Conservation (phyloP, 2,329 filamentous ascomycete genomes). For the Achaetomium macrosporum region DNA sequence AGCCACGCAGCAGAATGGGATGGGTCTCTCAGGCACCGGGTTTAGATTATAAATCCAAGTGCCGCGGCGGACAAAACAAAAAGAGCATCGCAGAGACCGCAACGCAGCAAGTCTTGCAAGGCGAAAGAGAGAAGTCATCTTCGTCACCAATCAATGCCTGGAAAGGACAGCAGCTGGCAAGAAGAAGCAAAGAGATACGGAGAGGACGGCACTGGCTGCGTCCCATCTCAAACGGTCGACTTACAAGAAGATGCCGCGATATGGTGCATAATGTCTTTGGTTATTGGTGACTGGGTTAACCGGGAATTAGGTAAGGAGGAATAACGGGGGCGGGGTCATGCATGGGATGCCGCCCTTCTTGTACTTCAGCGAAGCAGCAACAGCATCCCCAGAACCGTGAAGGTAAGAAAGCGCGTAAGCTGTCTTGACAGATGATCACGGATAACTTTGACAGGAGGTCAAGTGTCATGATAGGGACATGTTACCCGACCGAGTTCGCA, state of each 20-base stretch:
- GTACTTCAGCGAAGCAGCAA: constrained; percentile 4
- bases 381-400: constrained; percentile 1
- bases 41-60: constrained; percentile 17
- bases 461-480: too few relatives aligned
- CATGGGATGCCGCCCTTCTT: constrained; percentile 13
- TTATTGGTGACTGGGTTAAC: constrained; percentile 5
- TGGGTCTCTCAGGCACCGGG: neutral
- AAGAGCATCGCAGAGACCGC: neutral
- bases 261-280: constrained; percentile 6
- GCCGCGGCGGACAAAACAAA: neutral
- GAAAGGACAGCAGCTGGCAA: neutral
- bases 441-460: too few relatives aligned
- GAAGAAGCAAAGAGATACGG: neutral
- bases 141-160: neutral
- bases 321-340: constrained; percentile 11
- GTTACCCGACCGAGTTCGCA: too few relatives aligned
- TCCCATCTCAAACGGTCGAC: constrained; percentile 3
- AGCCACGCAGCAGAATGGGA: constrained; percentile 4
- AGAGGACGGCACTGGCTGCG: constrained; percentile 7
- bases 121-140: neutral
- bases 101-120: neutral
- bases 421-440: neutral
- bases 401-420: constrained; percentile 1
- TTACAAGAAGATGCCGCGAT: constrained; percentile 12
- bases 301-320: constrained; percentile 21